Evolutionary conservation across 306 rosid genomes (phyloP).

Genomic region (Abrus precatorius): DNA sequence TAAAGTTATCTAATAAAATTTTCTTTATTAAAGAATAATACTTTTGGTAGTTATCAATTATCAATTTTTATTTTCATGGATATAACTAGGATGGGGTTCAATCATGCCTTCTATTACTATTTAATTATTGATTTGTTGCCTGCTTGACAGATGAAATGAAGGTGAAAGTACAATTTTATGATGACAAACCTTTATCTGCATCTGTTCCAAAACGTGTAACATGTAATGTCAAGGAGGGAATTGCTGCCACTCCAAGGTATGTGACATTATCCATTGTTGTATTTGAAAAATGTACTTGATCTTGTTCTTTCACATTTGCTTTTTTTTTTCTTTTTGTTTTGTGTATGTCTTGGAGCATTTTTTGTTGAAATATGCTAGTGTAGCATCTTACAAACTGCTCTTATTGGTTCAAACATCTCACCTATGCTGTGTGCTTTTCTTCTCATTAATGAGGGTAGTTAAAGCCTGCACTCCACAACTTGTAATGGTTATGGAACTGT

Average conservation of each 20-base stretch:
- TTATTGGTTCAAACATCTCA: background rate
- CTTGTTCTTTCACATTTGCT: background rate
- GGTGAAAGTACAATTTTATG: constrained; percentile 81
- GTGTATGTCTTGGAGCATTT: constrained; percentile 29
- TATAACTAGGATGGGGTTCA: constrained; percentile 4
- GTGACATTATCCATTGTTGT: constrained; percentile 28
- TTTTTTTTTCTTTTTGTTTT: constrained; percentile 26
- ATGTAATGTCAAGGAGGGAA: constrained; percentile 84
- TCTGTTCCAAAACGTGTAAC: constrained; percentile 87
- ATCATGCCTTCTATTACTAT: constrained; percentile 8
- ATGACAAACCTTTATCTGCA: constrained; percentile 85
- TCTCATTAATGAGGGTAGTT: background rate
- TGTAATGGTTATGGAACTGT: constrained; percentile 4
- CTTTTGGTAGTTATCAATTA: constrained; percentile 14
- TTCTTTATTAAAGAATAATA: background rate
- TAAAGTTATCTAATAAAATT: background rate
- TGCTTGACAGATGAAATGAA: constrained; percentile 80
- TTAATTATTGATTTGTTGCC: constrained; percentile 43
- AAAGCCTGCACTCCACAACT: background rate
- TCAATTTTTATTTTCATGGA: constrained; percentile 32
- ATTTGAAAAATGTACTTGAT: constrained; percentile 21
- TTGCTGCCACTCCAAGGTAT: constrained; percentile 82
- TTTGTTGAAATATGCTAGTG: constrained; percentile 13
- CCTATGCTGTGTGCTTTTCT: constrained; percentile 14
- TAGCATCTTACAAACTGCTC: constrained; percentile 5